Evolutionary conservation across 495 filamentous ascomycete genomes (phyloP), one percentile per base, ranked within the genome.

Genomic region (Aspergillus bridgeri): DNA sequence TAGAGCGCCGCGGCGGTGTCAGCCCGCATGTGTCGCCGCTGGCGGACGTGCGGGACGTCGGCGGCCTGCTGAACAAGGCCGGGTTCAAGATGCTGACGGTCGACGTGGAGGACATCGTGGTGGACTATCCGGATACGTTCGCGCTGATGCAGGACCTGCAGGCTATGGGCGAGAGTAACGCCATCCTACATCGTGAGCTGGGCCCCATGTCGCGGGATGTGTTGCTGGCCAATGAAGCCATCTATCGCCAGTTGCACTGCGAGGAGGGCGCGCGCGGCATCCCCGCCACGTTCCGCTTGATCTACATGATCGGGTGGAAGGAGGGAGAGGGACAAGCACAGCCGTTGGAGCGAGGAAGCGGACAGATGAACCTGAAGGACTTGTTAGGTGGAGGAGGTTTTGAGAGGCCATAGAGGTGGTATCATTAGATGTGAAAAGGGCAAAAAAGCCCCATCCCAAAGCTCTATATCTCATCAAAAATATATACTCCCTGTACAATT

Each of bases 291-390:
- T 97, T 93, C 68, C 81, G 90, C 56, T 78, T 94, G 59, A 95
- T 96, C 53, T 94, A 90, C 68, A 93, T 98, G 91, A 98, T 99
- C 75, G 95, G 95, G 18, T 99, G 95, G 95, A 95, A 93, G 71
- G 89, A 93, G 63, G 87, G 88, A 0, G 78, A 81, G 24, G 80
- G 86, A 49, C 92, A 97, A 75, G 72, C 83, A 46, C 75, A 92
- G 75, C 92, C 95, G 27, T 72, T 97, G 60, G 69, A 82, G 58
- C 82, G 95, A 58, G 95, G 95, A 2, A 96, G 83, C 61, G 92
- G 89, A 13, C 77, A 93, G 67, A 68, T 93, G 20, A 92, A 83
- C 71, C 74, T 97, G 50, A 92, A 92, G 70, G 90, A 96, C 75
- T 73, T 92, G 18, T 70, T 96, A 38, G 91, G 86, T 45, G 82